Conservation (phyloP, 2,329 filamentous ascomycete species). For the Clonostachys sp. region DNA sequence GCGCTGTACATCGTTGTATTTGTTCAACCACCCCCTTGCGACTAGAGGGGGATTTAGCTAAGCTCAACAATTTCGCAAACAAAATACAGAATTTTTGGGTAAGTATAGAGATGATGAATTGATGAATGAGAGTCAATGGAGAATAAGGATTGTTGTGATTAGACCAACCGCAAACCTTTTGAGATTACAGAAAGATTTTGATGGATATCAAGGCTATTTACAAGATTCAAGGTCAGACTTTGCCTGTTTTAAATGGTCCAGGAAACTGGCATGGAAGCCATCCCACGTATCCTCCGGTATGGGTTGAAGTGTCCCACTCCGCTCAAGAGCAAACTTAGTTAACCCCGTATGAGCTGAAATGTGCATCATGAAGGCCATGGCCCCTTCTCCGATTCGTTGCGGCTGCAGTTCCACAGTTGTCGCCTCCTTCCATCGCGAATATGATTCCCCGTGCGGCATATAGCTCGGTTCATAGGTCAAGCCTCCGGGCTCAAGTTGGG, state of each 20-base stretch:
- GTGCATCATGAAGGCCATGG: constrained; percentile 43
- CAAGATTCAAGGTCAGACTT: background rate
- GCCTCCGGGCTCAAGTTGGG: constrained; percentile 17
- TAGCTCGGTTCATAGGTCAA: constrained; percentile 24
- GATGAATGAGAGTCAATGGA: no score
- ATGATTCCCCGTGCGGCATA: constrained; percentile 27
- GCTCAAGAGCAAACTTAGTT: constrained; percentile 10
- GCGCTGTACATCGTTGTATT: no score
- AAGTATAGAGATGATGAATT: no score
- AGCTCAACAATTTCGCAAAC: no score
- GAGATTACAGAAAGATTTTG: no score
- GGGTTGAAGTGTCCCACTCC: constrained; percentile 1
- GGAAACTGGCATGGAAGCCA: constrained; percentile 6
- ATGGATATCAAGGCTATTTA: no score
- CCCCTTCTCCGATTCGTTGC: constrained; percentile 34
- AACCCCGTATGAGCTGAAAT: constrained; percentile 8
- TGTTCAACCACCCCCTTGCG: no score
- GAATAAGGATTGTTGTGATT: no score
- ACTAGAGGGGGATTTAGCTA: no score
- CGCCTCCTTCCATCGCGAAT: constrained; percentile 19
- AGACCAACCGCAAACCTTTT: no score
- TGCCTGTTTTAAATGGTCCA: constrained; percentile 4
- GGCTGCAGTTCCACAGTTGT: constrained; percentile 26
- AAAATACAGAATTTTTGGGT: no score
- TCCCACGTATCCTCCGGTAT: constrained; percentile 7